A percentile compares a stretch with the other conserved stretches of the same genome.
Evolutionary conservation across 805 yeast species (phyloP).

Genomic region (Metschnikowia koreensis): DNA sequence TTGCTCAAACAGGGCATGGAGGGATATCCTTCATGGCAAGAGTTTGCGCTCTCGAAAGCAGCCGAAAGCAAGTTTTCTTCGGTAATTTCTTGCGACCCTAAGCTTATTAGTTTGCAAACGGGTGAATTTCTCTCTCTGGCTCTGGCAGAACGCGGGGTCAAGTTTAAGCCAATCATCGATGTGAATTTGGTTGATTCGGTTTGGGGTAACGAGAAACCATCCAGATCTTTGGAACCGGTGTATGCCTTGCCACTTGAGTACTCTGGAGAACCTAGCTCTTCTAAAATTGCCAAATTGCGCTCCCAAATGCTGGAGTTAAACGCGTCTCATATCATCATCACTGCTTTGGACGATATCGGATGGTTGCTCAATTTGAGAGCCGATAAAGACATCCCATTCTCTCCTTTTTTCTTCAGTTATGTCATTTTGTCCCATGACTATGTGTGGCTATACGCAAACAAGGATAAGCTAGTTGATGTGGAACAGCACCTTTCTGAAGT

Average conservation of each 20-base stretch:
- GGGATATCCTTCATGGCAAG: conserved; percentile 76
- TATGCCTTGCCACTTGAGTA: conserved; percentile 30
- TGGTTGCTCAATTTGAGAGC: conserved; percentile 89
- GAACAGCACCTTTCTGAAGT: conserved; percentile 27
- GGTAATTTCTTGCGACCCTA: conserved; percentile 83
- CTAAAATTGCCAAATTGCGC: conserved; percentile 31
- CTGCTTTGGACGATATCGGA: conserved; percentile 85
- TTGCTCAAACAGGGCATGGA: conserved; percentile 75
- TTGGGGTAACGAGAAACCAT: conserved; percentile 38
- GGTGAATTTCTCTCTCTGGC: conserved; percentile 41
- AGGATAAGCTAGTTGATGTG: conserved; percentile 38
- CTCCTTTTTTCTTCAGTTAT: conserved; percentile 83
- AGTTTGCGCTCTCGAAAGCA: conserved; percentile 59
- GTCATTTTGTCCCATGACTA: conserved; percentile 34
- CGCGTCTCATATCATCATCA: conserved; percentile 47
- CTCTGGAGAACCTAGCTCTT: conserved; percentile 33
- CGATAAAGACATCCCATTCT: conserved; percentile 69
- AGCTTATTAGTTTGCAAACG: conserved; percentile 53
- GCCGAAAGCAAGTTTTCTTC: conserved; percentile 48
- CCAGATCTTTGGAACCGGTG: conserved; percentile 32
- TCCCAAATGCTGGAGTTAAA: conserved; percentile 27
- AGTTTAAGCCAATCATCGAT: conserved; percentile 30
- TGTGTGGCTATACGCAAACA: conserved; percentile 55
- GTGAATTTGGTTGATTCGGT: conserved; percentile 37
- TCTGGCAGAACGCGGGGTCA: conserved; percentile 22